phyloP scores from a whole-genome alignment of 352 stramenopile genomes.

The Thraustotheca clavata region DNA sequence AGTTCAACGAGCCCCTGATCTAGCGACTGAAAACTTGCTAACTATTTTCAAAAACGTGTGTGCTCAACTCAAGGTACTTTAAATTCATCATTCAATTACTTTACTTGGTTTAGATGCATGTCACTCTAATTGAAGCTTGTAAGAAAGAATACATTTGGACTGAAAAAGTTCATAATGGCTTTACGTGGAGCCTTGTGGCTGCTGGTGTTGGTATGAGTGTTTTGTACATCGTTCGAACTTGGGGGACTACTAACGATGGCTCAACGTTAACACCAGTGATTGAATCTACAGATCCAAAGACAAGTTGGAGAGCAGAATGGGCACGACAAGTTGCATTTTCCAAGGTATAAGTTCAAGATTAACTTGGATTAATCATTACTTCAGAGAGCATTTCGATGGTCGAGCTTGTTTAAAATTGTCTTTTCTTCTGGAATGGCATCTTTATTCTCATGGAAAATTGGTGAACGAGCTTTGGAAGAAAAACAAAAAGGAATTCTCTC shows the following conservation, averaged over 20 bases:
- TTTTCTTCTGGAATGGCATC: slow-evolving; percentile 51
- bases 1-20: slow-evolving; percentile 67
- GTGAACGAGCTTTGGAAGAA: slow-evolving; percentile 48
- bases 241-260: slow-evolving; percentile 26
- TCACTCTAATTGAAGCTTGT: slow-evolving; percentile 64
- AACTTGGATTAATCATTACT: not conserved
- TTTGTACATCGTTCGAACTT: slow-evolving; percentile 72
- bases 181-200: slow-evolving; percentile 53
- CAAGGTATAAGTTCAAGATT: not conserved
- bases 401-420: slow-evolving; percentile 66
- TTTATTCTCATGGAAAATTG: slow-evolving; percentile 62
- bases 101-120: slow-evolving; percentile 41
- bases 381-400: slow-evolving; percentile 59
- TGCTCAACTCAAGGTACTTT: slow-evolving; percentile 45
- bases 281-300: slow-evolving; percentile 18
- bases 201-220: slow-evolving; percentile 48
- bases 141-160: slow-evolving; percentile 70
- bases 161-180: slow-evolving; percentile 60
- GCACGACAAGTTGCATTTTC: slow-evolving; percentile 61
- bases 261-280: slow-evolving; percentile 4
- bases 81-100: not conserved
- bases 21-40: slow-evolving; percentile 74
- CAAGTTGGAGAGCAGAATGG: slow-evolving; percentile 70
- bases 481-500: slow-evolving; percentile 61
- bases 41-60: slow-evolving; percentile 75